phyloP scores from a whole-genome alignment of 441 rosid genomes.

The Euphorbia schlechtendalii region DNA sequence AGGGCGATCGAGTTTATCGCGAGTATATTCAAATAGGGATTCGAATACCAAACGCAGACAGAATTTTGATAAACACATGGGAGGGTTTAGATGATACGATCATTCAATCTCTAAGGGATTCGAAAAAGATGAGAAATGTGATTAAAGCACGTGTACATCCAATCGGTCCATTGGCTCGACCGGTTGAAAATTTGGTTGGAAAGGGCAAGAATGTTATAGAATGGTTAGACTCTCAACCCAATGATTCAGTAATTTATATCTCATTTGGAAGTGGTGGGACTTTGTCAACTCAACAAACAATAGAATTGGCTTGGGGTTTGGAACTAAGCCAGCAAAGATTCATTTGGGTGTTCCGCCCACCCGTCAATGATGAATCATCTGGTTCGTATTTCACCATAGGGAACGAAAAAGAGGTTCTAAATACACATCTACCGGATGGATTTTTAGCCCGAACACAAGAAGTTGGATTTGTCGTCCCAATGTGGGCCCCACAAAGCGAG shows the following conservation, averaged over 20 bases:
- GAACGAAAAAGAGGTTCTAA: neutral
- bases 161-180: neutral
- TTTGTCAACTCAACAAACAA: conserved; percentile 4
- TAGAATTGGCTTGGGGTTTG: conserved; percentile 8
- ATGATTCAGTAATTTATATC: neutral
- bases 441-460: conserved; percentile 19
- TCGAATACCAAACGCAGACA: neutral
- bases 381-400: conserved; percentile 14
- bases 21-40: conserved; percentile 19
- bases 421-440: conserved; percentile 21
- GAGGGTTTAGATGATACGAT: neutral
- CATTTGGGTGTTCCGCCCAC: conserved; percentile 47
- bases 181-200: neutral
- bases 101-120: neutral
- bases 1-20: conserved; percentile 16
- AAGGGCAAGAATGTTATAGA: neutral
- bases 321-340: conserved; percentile 26
- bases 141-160: neutral
- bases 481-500: conserved; percentile 47
- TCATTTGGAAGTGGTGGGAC: too few relatives aligned
- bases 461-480: conserved; percentile 29
- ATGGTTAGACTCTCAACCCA: conserved; percentile 8
- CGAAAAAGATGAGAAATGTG: neutral
- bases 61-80: conserved; percentile 9
- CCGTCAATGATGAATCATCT: neutral